These are phyloP conservation scores for Penicillium goetzii DNA, from an alignment of 495 filamentous ascomycete species.

Conservation along the genomic window DNA sequence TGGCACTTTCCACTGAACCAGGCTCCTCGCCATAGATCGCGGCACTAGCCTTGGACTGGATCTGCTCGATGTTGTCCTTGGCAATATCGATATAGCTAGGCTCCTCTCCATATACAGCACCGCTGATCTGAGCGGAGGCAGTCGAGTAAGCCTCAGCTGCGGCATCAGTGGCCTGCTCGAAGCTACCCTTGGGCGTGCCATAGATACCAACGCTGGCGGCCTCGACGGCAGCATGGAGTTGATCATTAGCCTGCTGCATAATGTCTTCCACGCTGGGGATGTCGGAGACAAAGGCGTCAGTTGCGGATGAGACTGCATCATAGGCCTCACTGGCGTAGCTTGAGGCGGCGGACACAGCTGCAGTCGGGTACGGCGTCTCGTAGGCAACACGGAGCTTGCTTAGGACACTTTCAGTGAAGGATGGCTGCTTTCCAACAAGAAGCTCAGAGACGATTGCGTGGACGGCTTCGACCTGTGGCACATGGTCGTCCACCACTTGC, in stretches of 20 bases:
- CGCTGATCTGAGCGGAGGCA: conserved; percentile 51
- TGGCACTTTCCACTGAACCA: conserved; percentile 59
- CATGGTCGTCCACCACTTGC: conserved; percentile 55
- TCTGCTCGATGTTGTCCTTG: conserved; percentile 51
- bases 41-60: conserved; percentile 55
- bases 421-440: conserved; percentile 74
- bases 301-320: conserved; percentile 57
- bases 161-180: conserved; percentile 57
- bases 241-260: conserved; percentile 56
- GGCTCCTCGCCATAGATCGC: conserved; percentile 60
- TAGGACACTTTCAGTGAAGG: conserved; percentile 81
- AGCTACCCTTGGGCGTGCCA: conserved; percentile 58
- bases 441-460: conserved; percentile 76
- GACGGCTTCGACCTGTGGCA: conserved; percentile 68
- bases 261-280: conserved; percentile 63
- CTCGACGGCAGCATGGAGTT: conserved; percentile 62
- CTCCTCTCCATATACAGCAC: conserved; percentile 60
- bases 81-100: conserved; percentile 54
- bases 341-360: conserved; percentile 53
- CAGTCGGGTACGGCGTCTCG: conserved; percentile 56
- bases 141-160: conserved; percentile 54
- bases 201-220: conserved; percentile 63
- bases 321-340: conserved; percentile 62
- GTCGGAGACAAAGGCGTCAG: conserved; percentile 56
- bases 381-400: conserved; percentile 68